Conservation (phyloP, 2,329 filamentous ascomycete genomes). For the Xylogone sp. region DNA sequence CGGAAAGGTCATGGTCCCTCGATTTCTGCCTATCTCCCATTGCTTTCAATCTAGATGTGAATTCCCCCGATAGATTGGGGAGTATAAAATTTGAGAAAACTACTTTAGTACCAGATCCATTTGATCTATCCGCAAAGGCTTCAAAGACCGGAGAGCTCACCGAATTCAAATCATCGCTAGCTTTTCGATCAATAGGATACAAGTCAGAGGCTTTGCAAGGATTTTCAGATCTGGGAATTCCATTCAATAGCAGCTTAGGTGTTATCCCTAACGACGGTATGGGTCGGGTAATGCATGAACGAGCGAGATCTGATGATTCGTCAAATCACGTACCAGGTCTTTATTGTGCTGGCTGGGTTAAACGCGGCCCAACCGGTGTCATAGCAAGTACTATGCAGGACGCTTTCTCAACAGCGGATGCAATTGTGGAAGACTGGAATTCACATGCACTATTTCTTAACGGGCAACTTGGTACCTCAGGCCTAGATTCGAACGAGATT, state of each 20-base stretch:
- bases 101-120: conserved; percentile 48
- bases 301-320: conserved; percentile 9
- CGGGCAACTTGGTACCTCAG: conserved; percentile 33
- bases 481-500: conserved; percentile 74
- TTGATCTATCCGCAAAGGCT: conserved; percentile 47
- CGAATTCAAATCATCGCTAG: conserved; percentile 62
- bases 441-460: conserved; percentile 43
- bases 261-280: conserved; percentile 78
- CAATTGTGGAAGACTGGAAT: conserved; percentile 75
- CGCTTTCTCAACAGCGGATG: conserved; percentile 84
- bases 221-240: conserved; percentile 67
- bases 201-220: conserved; percentile 75
- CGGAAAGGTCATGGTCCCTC: conserved; percentile 73
- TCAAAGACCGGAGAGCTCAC: conserved; percentile 45
- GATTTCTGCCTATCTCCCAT: conserved; percentile 80
- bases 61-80: conserved; percentile 48
- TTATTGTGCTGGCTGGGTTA: conserved; percentile 96
- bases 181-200: conserved; percentile 95
- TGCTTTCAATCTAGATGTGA: conserved; percentile 47
- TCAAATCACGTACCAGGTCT: conserved; percentile 56
- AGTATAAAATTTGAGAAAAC: conserved; percentile 66
- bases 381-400: conserved; percentile 96
- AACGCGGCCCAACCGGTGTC: conserved; percentile 88
- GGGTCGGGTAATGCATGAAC: conserved; percentile 59
- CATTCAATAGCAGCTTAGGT: conserved; percentile 71